Evolutionary conservation across 768 basidiomycete genomes (phyloP).

Genomic region (Brasilioporus rufonigricans): DNA sequence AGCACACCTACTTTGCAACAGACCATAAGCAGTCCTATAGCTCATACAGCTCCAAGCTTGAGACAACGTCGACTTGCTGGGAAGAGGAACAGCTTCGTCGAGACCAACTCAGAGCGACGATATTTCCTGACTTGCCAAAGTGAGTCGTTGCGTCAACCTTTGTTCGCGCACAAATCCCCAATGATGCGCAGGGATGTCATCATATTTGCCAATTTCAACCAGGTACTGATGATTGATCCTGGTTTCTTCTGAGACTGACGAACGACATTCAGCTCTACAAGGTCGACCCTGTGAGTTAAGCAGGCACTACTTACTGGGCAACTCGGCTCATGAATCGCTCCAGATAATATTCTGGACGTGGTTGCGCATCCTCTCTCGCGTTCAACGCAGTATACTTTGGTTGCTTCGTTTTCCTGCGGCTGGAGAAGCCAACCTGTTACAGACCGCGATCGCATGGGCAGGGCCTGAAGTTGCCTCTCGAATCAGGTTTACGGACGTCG

Average conservation of each 20-base stretch:
- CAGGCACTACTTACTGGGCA: neutral
- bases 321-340: conserved; percentile 3
- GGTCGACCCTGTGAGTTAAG: conserved; percentile 37
- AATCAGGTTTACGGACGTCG: conserved; percentile 48
- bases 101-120: conserved; percentile 32
- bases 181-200: conserved; percentile 35
- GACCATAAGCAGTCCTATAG: conserved; percentile 48
- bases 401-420: conserved; percentile 48
- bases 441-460: conserved; percentile 43
- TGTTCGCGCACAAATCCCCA: neutral
- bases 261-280: conserved; percentile 41
- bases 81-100: conserved; percentile 39
- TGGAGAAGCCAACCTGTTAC: conserved; percentile 44
- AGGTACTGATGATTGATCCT: conserved; percentile 31
- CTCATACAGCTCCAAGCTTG: conserved; percentile 11
- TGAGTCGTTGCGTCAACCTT: conserved; percentile 18
- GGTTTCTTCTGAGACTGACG: conserved; percentile 6
- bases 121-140: conserved; percentile 46
- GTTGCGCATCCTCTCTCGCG: conserved; percentile 43
- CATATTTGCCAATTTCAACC: conserved; percentile 55
- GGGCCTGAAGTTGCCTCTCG: conserved; percentile 44
- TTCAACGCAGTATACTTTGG: conserved; percentile 51
- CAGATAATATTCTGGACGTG: conserved; percentile 47
- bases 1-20: conserved; percentile 50
- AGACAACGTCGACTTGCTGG: conserved; percentile 32